Percentiles rank a stretch among this genome's conserved stretches.
Conservation (phyloP, 2,329 filamentous ascomycete species). For the Pyricularia grisea region DNA sequence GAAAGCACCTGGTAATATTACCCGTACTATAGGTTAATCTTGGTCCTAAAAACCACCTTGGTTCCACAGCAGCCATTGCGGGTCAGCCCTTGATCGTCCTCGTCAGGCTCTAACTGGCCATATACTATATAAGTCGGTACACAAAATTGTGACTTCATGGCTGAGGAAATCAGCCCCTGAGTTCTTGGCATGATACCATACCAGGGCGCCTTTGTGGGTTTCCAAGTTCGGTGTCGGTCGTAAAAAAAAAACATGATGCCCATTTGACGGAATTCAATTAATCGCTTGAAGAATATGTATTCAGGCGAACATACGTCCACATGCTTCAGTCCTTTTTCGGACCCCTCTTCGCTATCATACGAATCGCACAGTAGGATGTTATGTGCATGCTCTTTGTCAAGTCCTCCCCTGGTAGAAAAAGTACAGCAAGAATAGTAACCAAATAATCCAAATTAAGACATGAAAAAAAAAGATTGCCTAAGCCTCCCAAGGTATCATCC, state of each 20-base stretch:
- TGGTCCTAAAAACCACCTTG: too few species aligned
- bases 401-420: not conserved
- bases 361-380: not conserved
- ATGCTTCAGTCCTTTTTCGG: not conserved
- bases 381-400: not conserved
- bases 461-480: not conserved
- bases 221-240: not conserved
- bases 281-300: not conserved
- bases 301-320: not conserved
- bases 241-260: not conserved
- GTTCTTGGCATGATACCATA: not conserved
- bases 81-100: too few species aligned
- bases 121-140: not conserved
- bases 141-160: not conserved
- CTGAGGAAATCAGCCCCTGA: not conserved
- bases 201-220: not conserved
- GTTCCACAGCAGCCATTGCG: too few species aligned
- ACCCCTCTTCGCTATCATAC: not conserved
- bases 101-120: not conserved
- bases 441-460: not conserved
- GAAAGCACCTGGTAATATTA: not conserved
- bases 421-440: not conserved
- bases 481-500: constrained; percentile 1
- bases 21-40: not conserved
- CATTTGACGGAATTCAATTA: not conserved